Evolutionary conservation across 148 eudicot genomes (phyloP), one percentile per base, ranked within the genome.

Genomic region (Persicaria tinctoria): DNA sequence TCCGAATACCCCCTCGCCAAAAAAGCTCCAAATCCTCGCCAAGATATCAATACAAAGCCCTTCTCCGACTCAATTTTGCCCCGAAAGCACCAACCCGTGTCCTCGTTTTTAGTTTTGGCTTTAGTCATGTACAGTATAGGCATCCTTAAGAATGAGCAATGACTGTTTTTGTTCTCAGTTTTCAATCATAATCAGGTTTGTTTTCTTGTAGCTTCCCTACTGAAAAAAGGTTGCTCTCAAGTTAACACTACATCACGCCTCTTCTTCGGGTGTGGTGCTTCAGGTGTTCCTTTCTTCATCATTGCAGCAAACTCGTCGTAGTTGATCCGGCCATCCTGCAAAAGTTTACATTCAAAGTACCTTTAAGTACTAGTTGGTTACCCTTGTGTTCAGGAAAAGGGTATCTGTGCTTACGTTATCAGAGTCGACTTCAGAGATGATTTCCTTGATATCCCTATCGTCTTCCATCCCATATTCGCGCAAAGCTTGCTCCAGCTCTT

Each of bases 401-500:
- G 23, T 4, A 45, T 32, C 32, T 63, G 6, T 63, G 72, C 95
- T 84, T 87, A 93, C 98, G 77, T 93, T 80, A 72, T 93, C 98
- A 44, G 81, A n/a, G 57, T 93, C 98, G 44, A 93, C 97, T 87
- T 93, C 98, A 72, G 89, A 82, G 76, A 91, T 86, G 66, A 93
- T 89, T 78, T 93, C 97, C 76, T 89, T 91, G 3, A 93, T 85
- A 84, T 93, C 97, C 76, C 87, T 84, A 23, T 78, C 94, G 56
- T 89, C 88, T 4, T 86, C 77, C 93, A 93, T 93, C 74, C 98
- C 97, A 76, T 83, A 85, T 51, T 93, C 98, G 11, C 83, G 82
- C 41, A 91, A 80, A 72, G 98, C 98, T 80, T 93, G 98, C 82
- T 93, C 97, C 16, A 93, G 86, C 80, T 93, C 98, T 86, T 93